Percentiles rank a stretch among this genome's conserved stretches.
phyloP scores from a whole-genome alignment of 805 yeast species.

The Saturnispora besseyi region DNA sequence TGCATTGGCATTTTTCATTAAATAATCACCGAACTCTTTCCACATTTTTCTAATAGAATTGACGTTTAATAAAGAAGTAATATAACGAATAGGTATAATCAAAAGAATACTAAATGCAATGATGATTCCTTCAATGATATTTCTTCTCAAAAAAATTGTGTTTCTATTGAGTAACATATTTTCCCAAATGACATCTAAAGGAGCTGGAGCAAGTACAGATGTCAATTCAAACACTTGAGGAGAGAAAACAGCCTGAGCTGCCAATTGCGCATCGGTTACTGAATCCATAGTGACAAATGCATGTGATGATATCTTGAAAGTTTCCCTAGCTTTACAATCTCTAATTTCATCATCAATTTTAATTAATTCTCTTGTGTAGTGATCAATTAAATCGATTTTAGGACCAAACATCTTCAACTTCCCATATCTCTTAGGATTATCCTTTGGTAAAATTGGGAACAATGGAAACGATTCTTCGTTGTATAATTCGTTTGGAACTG shows the following conservation, averaged over 20 bases:
- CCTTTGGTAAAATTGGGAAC: constrained; percentile 7
- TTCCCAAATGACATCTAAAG: constrained; percentile 86
- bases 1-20: constrained; percentile 41
- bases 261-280: constrained; percentile 94
- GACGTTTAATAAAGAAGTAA: constrained; percentile 47
- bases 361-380: constrained; percentile 29
- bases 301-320: constrained; percentile 35
- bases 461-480: constrained; percentile 2
- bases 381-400: constrained; percentile 27
- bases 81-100: constrained; percentile 46
- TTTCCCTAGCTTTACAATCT: constrained; percentile 22
- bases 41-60: constrained; percentile 47
- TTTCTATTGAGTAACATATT: constrained; percentile 36
- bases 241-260: constrained; percentile 91
- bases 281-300: constrained; percentile 88
- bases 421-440: constrained; percentile 18
- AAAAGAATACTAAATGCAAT: constrained; percentile 42
- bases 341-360: constrained; percentile 33
- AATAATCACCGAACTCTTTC: constrained; percentile 49
- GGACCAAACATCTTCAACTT: constrained; percentile 21
- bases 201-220: constrained; percentile 88
- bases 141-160: constrained; percentile 28
- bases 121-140: constrained; percentile 30
- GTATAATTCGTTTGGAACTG: background rate
- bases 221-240: constrained; percentile 81